A percentile compares a stretch with the other conserved stretches of the same genome.
These are phyloP conservation scores for Pichia gijzeniarum DNA, from an alignment of 805 yeast genomes.

Conservation along the genomic window DNA sequence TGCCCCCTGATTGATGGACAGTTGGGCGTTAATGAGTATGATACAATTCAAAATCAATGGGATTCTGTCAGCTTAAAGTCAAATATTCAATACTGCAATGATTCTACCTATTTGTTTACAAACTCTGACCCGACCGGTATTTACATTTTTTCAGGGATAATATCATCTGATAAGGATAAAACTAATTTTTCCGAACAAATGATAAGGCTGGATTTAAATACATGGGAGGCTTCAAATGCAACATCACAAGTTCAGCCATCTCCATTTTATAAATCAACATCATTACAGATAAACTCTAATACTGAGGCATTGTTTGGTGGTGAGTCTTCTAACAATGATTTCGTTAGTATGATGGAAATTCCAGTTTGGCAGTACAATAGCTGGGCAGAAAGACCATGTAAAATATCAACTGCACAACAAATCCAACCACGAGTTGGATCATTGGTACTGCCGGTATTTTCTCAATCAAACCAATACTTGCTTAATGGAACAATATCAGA, in stretches of 20 bases:
- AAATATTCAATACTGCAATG: conserved; percentile 19
- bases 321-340: conserved; percentile 43
- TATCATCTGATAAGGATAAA: conserved; percentile 12
- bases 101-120: conserved; percentile 39
- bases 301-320: conserved; percentile 63
- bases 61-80: conserved; percentile 12
- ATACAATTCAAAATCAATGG: conserved; percentile 19
- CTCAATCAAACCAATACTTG: conserved; percentile 20
- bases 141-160: conserved; percentile 51
- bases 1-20: conserved; percentile 14
- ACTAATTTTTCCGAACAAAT: conserved; percentile 35
- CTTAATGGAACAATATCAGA: conserved; percentile 24
- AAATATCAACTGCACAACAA: conserved; percentile 26
- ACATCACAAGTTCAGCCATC: conserved; percentile 48
- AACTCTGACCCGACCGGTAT: conserved; percentile 33
- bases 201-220: conserved; percentile 36
- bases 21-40: conserved; percentile 11
- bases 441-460: conserved; percentile 49
- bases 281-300: conserved; percentile 36
- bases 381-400: conserved; percentile 53
- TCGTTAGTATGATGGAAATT: conserved; percentile 68
- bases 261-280: conserved; percentile 47
- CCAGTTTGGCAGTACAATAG: conserved; percentile 66
- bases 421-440: conserved; percentile 51
- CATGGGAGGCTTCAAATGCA: conserved; percentile 32